A percentile compares a stretch with the other conserved stretches of the same genome.
Conservation (phyloP, 225 moss, liverwort and hornwort species). For the Thuidium tamariscinum region DNA sequence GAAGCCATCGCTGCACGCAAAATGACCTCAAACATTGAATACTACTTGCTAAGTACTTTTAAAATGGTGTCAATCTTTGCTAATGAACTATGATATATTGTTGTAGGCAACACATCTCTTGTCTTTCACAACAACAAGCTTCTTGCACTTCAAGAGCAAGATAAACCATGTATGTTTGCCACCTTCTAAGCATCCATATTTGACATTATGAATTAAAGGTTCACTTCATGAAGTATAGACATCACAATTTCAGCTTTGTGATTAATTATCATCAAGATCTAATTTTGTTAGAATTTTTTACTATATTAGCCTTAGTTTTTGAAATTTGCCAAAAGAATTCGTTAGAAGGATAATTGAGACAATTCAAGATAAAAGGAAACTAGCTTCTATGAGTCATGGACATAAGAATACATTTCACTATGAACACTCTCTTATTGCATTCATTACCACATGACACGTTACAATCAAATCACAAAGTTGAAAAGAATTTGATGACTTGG, state of each 20-base stretch:
- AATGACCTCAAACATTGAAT: background rate
- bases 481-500: background rate
- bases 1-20: fast-evolving
- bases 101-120: slow-evolving; percentile 26
- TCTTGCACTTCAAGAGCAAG: slow-evolving; percentile 12
- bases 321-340: background rate
- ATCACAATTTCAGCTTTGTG: background rate
- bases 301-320: too few species aligned
- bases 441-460: background rate
- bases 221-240: background rate
- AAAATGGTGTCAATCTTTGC: background rate
- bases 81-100: background rate
- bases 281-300: background rate
- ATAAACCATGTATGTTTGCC: background rate
- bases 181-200: too few species aligned
- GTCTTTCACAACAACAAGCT: background rate
- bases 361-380: fast-evolving
- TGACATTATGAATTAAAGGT: background rate
- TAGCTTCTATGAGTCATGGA: background rate
- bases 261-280: background rate
- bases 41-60: fast-evolving
- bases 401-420: fast-evolving
- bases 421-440: background rate
- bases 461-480: background rate
- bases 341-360: fast-evolving